Percentiles rank a stretch among this genome's conserved stretches.
Evolutionary conservation across 805 yeast genomes (phyloP).

Genomic region (Tanozyma kutaoensis): DNA sequence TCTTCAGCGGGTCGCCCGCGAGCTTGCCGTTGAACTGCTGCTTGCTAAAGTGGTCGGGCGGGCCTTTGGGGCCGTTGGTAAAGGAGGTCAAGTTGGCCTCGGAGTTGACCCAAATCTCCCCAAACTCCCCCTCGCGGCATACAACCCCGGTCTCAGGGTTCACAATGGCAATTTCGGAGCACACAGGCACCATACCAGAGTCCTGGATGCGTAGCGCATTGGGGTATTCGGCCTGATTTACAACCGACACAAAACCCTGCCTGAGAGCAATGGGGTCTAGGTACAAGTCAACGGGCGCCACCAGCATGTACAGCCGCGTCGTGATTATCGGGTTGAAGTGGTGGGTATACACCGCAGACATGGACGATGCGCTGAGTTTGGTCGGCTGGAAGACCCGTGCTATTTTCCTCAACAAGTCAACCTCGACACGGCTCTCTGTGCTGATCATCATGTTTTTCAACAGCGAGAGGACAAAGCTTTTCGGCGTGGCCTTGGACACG

Average conservation of each 20-base stretch:
- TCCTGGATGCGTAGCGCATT: conserved; percentile 74
- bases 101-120: conserved; percentile 94
- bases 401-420: conserved; percentile 41
- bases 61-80: conserved; percentile 38
- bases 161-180: conserved; percentile 87
- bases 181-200: conserved; percentile 91
- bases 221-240: conserved; percentile 58
- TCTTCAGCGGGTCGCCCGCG: conserved; percentile 44
- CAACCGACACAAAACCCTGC: conserved; percentile 76
- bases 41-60: conserved; percentile 34
- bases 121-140: conserved; percentile 84
- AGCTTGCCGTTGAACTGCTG: conserved; percentile 52
- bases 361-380: conserved; percentile 50
- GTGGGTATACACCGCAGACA: conserved; percentile 71
- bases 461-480: conserved; percentile 45
- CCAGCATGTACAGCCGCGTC: conserved; percentile 74
- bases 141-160: conserved; percentile 79
- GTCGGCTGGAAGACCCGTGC: conserved; percentile 52
- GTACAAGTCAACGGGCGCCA: conserved; percentile 79
- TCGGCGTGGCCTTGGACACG: conserved; percentile 42
- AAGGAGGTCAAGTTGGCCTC: conserved; percentile 66
- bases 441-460: conserved; percentile 79
- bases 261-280: conserved; percentile 80
- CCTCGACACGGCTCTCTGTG: conserved; percentile 61
- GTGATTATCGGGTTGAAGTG: conserved; percentile 72